These are phyloP conservation scores for Alternaria arborescens DNA, from an alignment of 2,329 filamentous ascomycete species.

Conservation along the genomic window DNA sequence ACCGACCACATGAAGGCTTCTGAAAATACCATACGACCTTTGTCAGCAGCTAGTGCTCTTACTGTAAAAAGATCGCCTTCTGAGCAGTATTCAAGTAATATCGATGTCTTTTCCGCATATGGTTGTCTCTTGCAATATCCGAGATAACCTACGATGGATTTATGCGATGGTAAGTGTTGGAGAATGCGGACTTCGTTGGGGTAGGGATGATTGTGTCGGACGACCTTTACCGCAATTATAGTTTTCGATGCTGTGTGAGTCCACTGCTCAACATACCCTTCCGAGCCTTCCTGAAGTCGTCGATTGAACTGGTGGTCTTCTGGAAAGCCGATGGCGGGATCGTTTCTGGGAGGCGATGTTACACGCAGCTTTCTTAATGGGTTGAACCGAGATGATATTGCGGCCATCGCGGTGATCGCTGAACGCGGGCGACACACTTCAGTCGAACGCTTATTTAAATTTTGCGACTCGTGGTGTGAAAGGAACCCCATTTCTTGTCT, in stretches of 20 bases:
- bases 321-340: neutral
- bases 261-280: slow-evolving; percentile 24
- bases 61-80: slow-evolving; percentile 26
- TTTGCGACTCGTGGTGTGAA: neutral
- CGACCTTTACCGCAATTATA: slow-evolving; percentile 25
- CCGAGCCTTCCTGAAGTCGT: slow-evolving; percentile 15
- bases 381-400: neutral
- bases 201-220: neutral
- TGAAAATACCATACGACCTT: slow-evolving; percentile 6
- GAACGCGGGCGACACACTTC: neutral
- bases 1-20: slow-evolving; percentile 29
- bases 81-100: slow-evolving; percentile 27
- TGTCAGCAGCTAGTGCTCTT: neutral
- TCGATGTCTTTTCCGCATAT: neutral
- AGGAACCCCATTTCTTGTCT: neutral
- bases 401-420: neutral
- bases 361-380: neutral
- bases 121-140: slow-evolving; percentile 13
- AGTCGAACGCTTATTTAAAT: neutral
- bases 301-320: neutral
- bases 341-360: neutral
- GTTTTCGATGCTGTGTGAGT: slow-evolving; percentile 4
- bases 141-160: slow-evolving; percentile 19
- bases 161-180: slow-evolving; percentile 16
- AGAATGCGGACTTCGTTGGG: slow-evolving; percentile 24